Evolutionary conservation across 805 yeast species (phyloP).

Genomic region (Zygotorulaspora danielsina): DNA sequence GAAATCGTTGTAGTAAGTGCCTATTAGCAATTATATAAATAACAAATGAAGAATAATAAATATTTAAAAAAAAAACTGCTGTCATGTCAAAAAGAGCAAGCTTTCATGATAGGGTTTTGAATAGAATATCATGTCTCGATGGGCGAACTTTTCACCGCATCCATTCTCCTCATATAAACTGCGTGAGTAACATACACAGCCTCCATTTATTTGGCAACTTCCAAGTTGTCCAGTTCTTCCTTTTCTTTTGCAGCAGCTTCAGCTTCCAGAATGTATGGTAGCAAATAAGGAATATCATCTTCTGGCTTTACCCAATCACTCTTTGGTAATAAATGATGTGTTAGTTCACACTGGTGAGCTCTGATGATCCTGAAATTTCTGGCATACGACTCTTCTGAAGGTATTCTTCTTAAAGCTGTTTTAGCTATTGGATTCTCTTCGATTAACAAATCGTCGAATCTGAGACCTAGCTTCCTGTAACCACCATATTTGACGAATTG

Average conservation of each 20-base stretch:
- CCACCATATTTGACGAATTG: constrained; percentile 73
- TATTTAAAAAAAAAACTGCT: too few relatives aligned
- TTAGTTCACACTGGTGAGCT: constrained; percentile 82
- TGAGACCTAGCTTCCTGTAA: constrained; percentile 92
- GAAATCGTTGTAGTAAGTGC: too few relatives aligned
- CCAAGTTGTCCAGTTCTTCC: constrained; percentile 79
- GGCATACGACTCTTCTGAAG: constrained; percentile 77
- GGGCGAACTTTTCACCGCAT: too few relatives aligned
- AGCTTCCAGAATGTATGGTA: constrained; percentile 88
- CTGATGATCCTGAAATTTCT: constrained; percentile 89
- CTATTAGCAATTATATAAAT: background rate
- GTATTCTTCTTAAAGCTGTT: constrained; percentile 84
- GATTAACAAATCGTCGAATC: constrained; percentile 77
- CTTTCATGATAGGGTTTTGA: too few relatives aligned
- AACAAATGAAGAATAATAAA: background rate
- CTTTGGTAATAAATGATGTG: constrained; percentile 81
- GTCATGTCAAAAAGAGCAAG: too few relatives aligned
- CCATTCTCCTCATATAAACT: too few relatives aligned
- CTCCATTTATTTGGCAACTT: constrained; percentile 33
- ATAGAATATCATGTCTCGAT: too few relatives aligned
- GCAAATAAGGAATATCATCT: constrained; percentile 76
- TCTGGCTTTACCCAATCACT: constrained; percentile 72
- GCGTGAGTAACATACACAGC: too few relatives aligned
- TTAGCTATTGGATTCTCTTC: constrained; percentile 87
- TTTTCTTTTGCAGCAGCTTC: constrained; percentile 90